Percentiles rank a stretch among this genome's conserved stretches.
phyloP scores from a whole-genome alignment of 2,329 filamentous ascomycete species.

The Talaromyces sp. region DNA sequence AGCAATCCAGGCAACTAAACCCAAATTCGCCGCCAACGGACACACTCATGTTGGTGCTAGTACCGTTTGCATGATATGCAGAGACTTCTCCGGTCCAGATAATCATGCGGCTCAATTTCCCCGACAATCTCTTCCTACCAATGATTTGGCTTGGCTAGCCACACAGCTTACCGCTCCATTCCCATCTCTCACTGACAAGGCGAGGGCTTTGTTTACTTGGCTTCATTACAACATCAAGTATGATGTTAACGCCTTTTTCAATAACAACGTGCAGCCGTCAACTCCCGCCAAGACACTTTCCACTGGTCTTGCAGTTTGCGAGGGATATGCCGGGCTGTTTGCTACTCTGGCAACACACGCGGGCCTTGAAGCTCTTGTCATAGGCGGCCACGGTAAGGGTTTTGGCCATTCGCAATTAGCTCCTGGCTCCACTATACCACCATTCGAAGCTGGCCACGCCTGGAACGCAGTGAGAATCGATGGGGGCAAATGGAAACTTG shows the following conservation, averaged over 20 bases:
- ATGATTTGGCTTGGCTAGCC: slow-evolving; percentile 69
- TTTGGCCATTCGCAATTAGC: slow-evolving; percentile 65
- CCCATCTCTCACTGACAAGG: slow-evolving; percentile 80
- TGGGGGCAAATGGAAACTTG: slow-evolving; percentile 80
- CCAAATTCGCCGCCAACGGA: slow-evolving; percentile 31
- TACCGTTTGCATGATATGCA: slow-evolving; percentile 69
- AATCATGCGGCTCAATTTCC: slow-evolving; percentile 74
- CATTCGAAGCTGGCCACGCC: slow-evolving; percentile 67
- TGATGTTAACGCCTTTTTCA: slow-evolving; percentile 76
- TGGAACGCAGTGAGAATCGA: slow-evolving; percentile 94
- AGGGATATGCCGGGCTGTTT: slow-evolving; percentile 84
- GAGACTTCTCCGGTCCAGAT: slow-evolving; percentile 84
- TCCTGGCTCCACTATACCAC: slow-evolving; percentile 64
- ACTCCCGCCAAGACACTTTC: slow-evolving; percentile 71
- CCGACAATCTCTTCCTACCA: slow-evolving; percentile 65
- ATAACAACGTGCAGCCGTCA: slow-evolving; percentile 61
- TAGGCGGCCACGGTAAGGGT: slow-evolving; percentile 82
- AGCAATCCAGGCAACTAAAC: slow-evolving; percentile 54
- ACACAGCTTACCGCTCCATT: slow-evolving; percentile 76
- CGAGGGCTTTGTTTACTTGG: slow-evolving; percentile 90
- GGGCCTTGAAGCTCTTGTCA: slow-evolving; percentile 72
- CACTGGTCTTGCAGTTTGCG: slow-evolving; percentile 80
- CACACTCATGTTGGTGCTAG: slow-evolving; percentile 20
- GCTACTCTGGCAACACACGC: slow-evolving; percentile 72
- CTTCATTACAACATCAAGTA: slow-evolving; percentile 90